Conservation (phyloP, 2,329 filamentous ascomycete species). For the Monosporascus cannonballus region DNA sequence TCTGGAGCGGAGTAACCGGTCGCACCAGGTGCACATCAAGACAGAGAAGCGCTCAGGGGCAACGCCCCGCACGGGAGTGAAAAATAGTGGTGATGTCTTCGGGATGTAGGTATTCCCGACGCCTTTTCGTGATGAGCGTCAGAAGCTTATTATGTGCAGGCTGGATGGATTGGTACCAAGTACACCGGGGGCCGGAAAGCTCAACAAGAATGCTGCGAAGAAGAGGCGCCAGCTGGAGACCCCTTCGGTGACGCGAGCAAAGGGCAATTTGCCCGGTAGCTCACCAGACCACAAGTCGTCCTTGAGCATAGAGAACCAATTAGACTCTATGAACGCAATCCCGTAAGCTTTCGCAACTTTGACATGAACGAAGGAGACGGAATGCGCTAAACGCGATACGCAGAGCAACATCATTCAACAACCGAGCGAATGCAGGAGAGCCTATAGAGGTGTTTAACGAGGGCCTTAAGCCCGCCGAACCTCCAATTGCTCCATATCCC, state of each 20-base stretch:
- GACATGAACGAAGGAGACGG: neutral
- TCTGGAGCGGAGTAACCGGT: constrained; percentile 68
- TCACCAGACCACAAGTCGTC: constrained; percentile 39
- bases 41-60: constrained; percentile 56
- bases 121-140: neutral
- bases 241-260: constrained; percentile 40
- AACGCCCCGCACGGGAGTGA: constrained; percentile 55
- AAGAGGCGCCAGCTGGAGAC: constrained; percentile 37
- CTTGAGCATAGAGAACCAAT: constrained; percentile 31
- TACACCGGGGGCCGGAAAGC: constrained; percentile 46
- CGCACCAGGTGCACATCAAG: constrained; percentile 56
- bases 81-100: constrained; percentile 63
- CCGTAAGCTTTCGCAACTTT: constrained; percentile 26
- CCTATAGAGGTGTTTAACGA: constrained; percentile 78
- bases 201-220: constrained; percentile 30
- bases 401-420: constrained; percentile 62
- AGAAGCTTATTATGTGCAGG: constrained; percentile 31
- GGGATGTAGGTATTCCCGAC: constrained; percentile 56
- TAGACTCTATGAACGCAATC: constrained; percentile 31
- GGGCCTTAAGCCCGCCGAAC: constrained; percentile 60
- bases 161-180: constrained; percentile 64
- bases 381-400: constrained; percentile 5
- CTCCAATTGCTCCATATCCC: constrained; percentile 64
- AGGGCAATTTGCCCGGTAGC: constrained; percentile 37
- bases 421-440: constrained; percentile 74